Base-by-base conservation (phyloP, 768 basidiomycete genomes). In the Mycena polygramma region DNA sequence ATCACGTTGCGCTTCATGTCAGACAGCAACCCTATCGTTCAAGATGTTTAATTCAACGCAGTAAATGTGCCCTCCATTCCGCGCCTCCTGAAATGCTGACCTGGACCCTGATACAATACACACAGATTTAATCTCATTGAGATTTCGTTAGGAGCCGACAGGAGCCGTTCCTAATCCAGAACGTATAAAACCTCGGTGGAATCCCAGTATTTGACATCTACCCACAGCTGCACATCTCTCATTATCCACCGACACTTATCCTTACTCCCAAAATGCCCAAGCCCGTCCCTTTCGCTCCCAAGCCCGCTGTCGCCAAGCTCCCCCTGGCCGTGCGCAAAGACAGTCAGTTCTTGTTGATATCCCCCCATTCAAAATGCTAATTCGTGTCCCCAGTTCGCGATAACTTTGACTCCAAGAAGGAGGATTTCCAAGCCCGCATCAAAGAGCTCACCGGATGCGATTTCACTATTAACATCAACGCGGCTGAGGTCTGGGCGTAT, bases 281-380 rank as follows among this genome's bases (percentile, higher is more conserved):
- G 63, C 9, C 73, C 49, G 55, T 72, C 13, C 51, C 69, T 17
- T 83, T 79, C 64, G 58, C 73, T 39, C 82, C 81, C 45, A 81
- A 81, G 64, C 74, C 80, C 7, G 70, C 79, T 51, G n/a, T 82
- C 43, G 80, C 79, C 64, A 83, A 82, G 58, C 78, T 83, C 20
- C 78, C 80, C 45, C 69, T 83, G 39, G 78, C 80, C n/a, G 75
- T 78, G 49, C 79, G 82, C 69, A 83, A 81, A 78, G 78, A 81
- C 41, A 70, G 82, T 82, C 52, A 49, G 82, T 77, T 53, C 19
- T 15, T 45, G 11, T 35, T 19, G 37, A 9, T 13, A 19, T 53
- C 62, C 17, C 30, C 9, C n/a, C 58, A 24, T 64, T 7, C 24
- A 11, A 20, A n/a, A 3, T 45, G 17, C 43, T 59, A 15, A 71